Conservation (phyloP, 306 rosid genomes). For the Sicyos edulis region DNA sequence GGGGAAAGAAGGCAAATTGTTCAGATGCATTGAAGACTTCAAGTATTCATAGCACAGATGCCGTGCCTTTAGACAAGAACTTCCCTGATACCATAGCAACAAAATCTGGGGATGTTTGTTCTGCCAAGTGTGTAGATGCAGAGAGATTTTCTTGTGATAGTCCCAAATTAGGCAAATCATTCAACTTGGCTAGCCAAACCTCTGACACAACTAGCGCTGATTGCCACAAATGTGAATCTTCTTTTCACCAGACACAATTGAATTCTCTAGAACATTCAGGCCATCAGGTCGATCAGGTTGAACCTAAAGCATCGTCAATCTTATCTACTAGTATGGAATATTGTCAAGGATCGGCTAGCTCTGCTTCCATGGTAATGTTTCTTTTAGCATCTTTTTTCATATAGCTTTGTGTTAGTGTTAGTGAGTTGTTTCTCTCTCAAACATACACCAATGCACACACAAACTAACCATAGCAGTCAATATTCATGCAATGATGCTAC, state of each 20-base stretch:
- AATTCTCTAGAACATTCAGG: conserved; percentile 36
- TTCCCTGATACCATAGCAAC: conserved; percentile 45
- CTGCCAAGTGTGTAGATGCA: conserved; percentile 31
- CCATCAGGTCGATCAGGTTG: conserved; percentile 30
- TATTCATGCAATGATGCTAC: conserved; percentile 8
- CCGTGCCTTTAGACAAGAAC: conserved; percentile 36
- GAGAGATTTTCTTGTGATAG: conserved; percentile 34
- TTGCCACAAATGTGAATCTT: conserved; percentile 33
- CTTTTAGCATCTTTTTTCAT: not conserved
- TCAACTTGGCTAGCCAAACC: conserved; percentile 32
- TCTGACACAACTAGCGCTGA: conserved; percentile 26
- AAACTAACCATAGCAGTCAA: conserved; percentile 4
- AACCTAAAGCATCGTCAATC: conserved; percentile 27
- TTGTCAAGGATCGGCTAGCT: conserved; percentile 33
- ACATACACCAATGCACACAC: not conserved
- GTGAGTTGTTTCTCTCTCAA: conserved; percentile 1
- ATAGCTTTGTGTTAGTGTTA: not conserved
- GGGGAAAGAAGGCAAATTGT: conserved; percentile 48
- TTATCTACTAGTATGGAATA: conserved; percentile 24
- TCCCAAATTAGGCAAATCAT: conserved; percentile 31
- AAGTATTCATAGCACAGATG: conserved; percentile 35
- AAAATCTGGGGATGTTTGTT: conserved; percentile 45
- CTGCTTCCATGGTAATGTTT: conserved; percentile 32
- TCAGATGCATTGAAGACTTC: conserved; percentile 43
- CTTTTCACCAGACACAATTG: conserved; percentile 28